Evolutionary conservation across 129 eudicot genomes (phyloP).

Genomic region (Lactuca sativa): DNA sequence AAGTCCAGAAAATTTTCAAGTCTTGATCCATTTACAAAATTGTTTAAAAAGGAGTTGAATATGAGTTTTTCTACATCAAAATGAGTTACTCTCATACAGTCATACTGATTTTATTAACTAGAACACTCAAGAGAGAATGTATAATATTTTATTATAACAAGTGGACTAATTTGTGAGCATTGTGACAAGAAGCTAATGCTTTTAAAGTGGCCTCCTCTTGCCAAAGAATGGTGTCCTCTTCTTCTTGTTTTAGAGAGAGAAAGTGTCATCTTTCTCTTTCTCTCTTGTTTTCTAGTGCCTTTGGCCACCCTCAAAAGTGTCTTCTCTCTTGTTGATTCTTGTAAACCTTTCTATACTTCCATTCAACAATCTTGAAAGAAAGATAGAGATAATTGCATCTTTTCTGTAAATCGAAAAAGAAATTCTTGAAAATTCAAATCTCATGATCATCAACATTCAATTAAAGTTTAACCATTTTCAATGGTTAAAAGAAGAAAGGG

Average conservation of each 20-base stretch:
- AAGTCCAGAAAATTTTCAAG: too few species aligned
- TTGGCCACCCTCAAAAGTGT: slow-evolving; percentile 23
- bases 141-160: slow-evolving; percentile 25
- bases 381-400: neutral
- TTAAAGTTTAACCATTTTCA: slow-evolving; percentile 7
- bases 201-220: slow-evolving; percentile 33
- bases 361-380: neutral
- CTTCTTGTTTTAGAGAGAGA: slow-evolving; percentile 27
- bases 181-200: slow-evolving; percentile 33
- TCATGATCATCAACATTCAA: neutral
- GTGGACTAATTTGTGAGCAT: slow-evolving; percentile 26
- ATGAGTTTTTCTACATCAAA: neutral
- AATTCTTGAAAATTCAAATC: slow-evolving; percentile 7
- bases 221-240: slow-evolving; percentile 33
- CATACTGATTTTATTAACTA: too few species aligned
- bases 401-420: neutral
- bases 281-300: slow-evolving; percentile 28
- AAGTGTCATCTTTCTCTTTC: slow-evolving; percentile 22
- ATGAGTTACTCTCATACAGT: neutral
- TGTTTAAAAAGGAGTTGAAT: neutral
- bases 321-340: slow-evolving; percentile 19
- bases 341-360: slow-evolving; percentile 7
- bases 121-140: neutral
- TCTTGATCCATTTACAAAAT: neutral
- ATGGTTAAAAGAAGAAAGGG: slow-evolving; percentile 3